These are phyloP conservation scores for Rusavskia elegans DNA, from an alignment of 495 filamentous ascomycete species.

Conservation along the genomic window DNA sequence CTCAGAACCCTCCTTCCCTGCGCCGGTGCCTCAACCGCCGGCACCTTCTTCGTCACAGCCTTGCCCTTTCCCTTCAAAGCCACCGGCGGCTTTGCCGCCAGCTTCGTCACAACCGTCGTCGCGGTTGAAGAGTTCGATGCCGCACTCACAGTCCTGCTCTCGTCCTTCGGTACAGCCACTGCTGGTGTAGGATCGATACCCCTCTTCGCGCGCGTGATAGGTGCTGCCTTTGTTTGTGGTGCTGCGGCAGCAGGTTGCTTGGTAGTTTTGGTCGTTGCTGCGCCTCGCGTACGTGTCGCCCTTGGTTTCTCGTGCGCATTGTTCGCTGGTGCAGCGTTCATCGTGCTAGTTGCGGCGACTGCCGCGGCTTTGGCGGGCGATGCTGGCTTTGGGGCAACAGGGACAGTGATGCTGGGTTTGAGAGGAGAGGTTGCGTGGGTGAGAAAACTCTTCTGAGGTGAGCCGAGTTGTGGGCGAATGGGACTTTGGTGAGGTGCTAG, in stretches of 20 bases:
- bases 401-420: constrained; percentile 23
- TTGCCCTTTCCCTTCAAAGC: constrained; percentile 20
- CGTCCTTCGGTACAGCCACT: constrained; percentile 5
- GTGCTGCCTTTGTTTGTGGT: constrained; percentile 13
- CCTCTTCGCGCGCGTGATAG: constrained; percentile 18
- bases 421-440: constrained; percentile 38
- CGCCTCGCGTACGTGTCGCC: constrained; percentile 11
- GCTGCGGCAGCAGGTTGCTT: constrained; percentile 13
- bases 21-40: constrained; percentile 19
- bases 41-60: constrained; percentile 28
- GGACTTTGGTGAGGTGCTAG: constrained; percentile 37
- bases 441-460: constrained; percentile 30
- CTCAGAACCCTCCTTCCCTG: constrained; percentile 29
- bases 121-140: constrained; percentile 31
- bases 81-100: constrained; percentile 26
- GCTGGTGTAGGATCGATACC: constrained; percentile 18
- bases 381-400: constrained; percentile 28
- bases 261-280: constrained; percentile 19
- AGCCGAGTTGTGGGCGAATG: constrained; percentile 26
- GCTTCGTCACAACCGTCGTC: constrained; percentile 45
- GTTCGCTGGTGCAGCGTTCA: constrained; percentile 9
- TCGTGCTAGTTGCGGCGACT: constrained; percentile 14
- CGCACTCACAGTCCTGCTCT: constrained; percentile 27
- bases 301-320: constrained; percentile 13
- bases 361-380: constrained; percentile 22